Base-by-base conservation (phyloP, 371 early-diverging fungal species). In the Apophysomyces sp. region DNA sequence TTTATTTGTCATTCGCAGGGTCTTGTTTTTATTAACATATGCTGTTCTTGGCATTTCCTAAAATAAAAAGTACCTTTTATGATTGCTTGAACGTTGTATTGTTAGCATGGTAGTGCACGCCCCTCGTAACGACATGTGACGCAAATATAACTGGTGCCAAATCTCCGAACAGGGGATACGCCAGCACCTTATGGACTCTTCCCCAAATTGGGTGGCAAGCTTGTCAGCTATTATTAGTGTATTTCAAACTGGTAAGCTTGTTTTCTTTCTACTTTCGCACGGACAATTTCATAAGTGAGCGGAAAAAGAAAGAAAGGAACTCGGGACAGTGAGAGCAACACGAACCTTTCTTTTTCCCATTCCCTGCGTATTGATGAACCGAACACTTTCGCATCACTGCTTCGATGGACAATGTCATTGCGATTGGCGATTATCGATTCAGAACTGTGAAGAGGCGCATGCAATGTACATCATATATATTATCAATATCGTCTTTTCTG, bases 391-490 rank as follows among this genome's bases (percentile, higher is more conserved):
- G 9, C 60, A 52, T 9, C 63, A 63, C 54, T 74, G 71, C 56
- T 36, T 59, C 15, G 65, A 65, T 11, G 57, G 52, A n/a, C 49
- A 57, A 31, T 69, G 70, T 24, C 68, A 70, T 28, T 70, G 70
- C 34, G 74, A 73, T 57, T 73, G 74, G 74, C 59, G 74, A 27
- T n/a, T 73, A 2, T 63, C 62, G 2, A 62, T 70, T 15, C 26
- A 60, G 8, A 61, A 49, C 13, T 70, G 74, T 26, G 61, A 62
- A 55, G 71, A 67, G 34, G 44, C 55, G 12, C 36, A 58, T 9
- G 63, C 65, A 8, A 34, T 62, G 16, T 40, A 40, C 24, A 55
- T 67, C 27, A 58, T 73, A 28, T 59, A 67, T 29, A 59, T 67
- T 15, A 24, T 73, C 28, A 67, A 73, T 40, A 58, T 73, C 29